Evolutionary conservation across 192 early-diverging fungal genomes (phyloP), one percentile per base, ranked within the genome.

Genomic region (Diversispora eburnea): DNA sequence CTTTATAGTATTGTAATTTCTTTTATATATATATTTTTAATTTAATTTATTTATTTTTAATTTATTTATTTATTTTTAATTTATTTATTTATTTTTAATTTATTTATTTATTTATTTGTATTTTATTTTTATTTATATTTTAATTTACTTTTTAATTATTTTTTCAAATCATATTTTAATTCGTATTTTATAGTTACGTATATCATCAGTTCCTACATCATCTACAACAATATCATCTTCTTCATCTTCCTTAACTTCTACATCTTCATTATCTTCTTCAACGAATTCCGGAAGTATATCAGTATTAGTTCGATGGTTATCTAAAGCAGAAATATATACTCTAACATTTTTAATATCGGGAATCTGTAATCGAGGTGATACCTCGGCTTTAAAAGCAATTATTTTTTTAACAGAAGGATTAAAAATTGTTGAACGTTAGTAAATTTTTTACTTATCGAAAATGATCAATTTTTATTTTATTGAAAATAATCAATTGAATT

Each of bases 331-430:
- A 19, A 67, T 76, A 22, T 76, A 76, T 19, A 63, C 54, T 7
- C 68, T 76, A 33, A 70, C 75, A 22, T 71, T 61, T 49, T 48
- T 76, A 22, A 76, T 76, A 43, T 76, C 75, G 8, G 69, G 75
- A 6, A 51, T 76, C 22, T 76, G 75, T 61, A 76, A 71, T 49
- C 43, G 69, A 43, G 56, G 46, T 43, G 75, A 72, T 70, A 59
- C 59, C 25, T 33, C 57, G 25, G 25, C 57, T 0, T 33, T 22
- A 59, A 59, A 59, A 3, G 20, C 57, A 33, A 25, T 22, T 59
- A 22, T 59, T 33, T 59, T 59, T 2, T 59, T 59, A 10, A 59
- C 57, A 59, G 57, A 59, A 33, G 57, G 57, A 22, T 59, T 59
- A 22, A 59, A 59, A 25, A 59, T 59, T 25, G 57, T 59, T 59